Evolutionary conservation across 345 rosid genomes (phyloP).

Genomic region (Eucalyptus leucophloia): DNA sequence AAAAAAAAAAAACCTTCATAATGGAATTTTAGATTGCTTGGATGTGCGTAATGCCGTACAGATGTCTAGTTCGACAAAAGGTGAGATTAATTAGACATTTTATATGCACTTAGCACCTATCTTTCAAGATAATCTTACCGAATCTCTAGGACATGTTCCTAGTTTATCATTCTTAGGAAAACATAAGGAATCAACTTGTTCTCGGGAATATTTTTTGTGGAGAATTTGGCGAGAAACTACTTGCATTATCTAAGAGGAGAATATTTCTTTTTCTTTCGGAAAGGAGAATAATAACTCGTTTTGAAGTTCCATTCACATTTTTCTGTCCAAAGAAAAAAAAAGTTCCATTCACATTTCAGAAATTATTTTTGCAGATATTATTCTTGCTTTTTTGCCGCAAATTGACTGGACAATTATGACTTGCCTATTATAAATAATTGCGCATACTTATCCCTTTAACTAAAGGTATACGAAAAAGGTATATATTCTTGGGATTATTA

Average conservation of each 20-base stretch:
- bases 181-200: background rate
- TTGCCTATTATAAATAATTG: background rate
- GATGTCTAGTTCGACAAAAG: background rate
- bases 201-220: background rate
- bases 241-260: background rate
- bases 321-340: too few relatives aligned
- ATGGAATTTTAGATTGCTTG: background rate
- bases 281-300: background rate
- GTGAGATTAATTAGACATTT: background rate
- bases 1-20: background rate
- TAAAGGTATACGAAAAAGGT: background rate
- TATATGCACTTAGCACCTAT: background rate
- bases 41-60: background rate
- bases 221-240: background rate
- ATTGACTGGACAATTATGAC: background rate
- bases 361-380: background rate
- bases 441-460: background rate
- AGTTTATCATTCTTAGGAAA: background rate
- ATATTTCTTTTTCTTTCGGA: background rate
- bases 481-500: background rate
- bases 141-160: background rate
- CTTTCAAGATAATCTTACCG: background rate
- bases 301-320: background rate
- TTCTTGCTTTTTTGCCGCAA: background rate
- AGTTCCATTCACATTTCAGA: background rate